phyloP scores from a whole-genome alignment of 176 grass and related monocot genomes.

The Aegilops bicornis region DNA sequence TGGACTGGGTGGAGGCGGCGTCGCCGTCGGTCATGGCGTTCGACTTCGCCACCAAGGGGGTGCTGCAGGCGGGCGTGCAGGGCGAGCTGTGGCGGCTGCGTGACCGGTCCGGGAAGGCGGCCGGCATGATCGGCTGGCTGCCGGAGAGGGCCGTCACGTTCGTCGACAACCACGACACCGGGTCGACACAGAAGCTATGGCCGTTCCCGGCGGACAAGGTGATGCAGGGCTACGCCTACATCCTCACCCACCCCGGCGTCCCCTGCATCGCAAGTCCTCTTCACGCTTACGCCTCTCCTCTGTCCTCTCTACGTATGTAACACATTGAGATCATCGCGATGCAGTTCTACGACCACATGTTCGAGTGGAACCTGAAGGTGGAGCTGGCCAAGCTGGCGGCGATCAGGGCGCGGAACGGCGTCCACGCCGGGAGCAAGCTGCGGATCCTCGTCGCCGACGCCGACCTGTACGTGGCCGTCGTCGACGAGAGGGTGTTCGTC shows the following conservation, averaged over 20 bases:
- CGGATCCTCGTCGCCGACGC: slow-evolving; percentile 47
- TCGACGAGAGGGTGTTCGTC: slow-evolving; percentile 61
- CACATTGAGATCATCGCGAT: neutral
- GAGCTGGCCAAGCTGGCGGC: slow-evolving; percentile 45
- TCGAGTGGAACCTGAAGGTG: slow-evolving; percentile 3
- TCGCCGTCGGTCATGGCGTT: slow-evolving; percentile 46
- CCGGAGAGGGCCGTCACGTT: too few species aligned
- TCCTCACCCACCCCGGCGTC: too few species aligned
- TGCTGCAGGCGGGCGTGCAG: slow-evolving; percentile 65
- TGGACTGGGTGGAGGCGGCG: slow-evolving; percentile 52
- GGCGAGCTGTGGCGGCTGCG: slow-evolving; percentile 68
- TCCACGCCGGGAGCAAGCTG: slow-evolving; percentile 53
- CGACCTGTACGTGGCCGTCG: slow-evolving; percentile 56
- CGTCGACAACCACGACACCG: too few species aligned
- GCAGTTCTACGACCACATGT: slow-evolving; percentile 72
- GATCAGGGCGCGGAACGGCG: slow-evolving; percentile 46
- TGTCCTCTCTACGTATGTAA: neutral
- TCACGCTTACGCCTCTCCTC: neutral
- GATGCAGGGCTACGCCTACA: too few species aligned
- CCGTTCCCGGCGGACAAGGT: too few species aligned
- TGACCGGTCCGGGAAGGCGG: slow-evolving; percentile 46
- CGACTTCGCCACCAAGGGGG: slow-evolving; percentile 77
- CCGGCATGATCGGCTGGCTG: too few species aligned
- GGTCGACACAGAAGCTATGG: too few species aligned
- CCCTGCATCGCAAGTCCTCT: neutral